These are phyloP conservation scores for Rhizophagus prolifer DNA, from an alignment of 192 early-diverging fungal genomes.

Conservation along the genomic window DNA sequence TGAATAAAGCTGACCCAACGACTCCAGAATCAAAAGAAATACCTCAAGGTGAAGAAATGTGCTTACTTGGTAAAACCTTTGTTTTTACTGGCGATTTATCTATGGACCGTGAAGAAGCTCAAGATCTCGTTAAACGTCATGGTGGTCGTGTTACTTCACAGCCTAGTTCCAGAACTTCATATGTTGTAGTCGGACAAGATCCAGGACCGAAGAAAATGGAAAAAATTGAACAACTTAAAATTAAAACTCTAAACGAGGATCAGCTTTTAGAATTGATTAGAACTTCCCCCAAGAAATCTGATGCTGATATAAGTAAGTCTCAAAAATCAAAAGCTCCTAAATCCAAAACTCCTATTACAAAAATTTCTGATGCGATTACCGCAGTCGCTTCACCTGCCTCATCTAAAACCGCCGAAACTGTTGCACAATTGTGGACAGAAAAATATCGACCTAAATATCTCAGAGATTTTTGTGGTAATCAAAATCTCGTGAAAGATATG, in stretches of 20 bases:
- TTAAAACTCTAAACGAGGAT: constrained; percentile 81
- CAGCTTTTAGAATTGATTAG: constrained; percentile 79
- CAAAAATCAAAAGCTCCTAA: constrained; percentile 15
- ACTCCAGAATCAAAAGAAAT: constrained; percentile 66
- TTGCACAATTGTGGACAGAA: constrained; percentile 81
- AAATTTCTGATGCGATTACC: neutral
- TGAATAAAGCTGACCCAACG: constrained; percentile 50
- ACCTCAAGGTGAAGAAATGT: constrained; percentile 72
- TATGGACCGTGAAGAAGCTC: constrained; percentile 71
- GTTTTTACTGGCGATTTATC: constrained; percentile 93
- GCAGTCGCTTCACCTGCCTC: neutral
- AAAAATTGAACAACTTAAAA: constrained; percentile 69
- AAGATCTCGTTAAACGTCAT: constrained; percentile 84
- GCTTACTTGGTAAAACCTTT: constrained; percentile 78
- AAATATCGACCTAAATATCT: constrained; percentile 86
- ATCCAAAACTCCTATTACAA: neutral
- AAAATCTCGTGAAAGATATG: constrained; percentile 64
- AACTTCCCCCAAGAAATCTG: constrained; percentile 39
- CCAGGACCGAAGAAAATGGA: constrained; percentile 81
- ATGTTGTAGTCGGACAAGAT: constrained; percentile 83
- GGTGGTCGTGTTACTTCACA: constrained; percentile 78
- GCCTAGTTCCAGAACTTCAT: constrained; percentile 81
- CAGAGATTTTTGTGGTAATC: constrained; percentile 88
- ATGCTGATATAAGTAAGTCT: neutral
- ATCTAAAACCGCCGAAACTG: neutral